Percentiles rank a stretch among this genome's conserved stretches.
Evolutionary conservation across 352 stramenopile genomes (phyloP).

Genomic region (Thraustochytrium striatum): DNA sequence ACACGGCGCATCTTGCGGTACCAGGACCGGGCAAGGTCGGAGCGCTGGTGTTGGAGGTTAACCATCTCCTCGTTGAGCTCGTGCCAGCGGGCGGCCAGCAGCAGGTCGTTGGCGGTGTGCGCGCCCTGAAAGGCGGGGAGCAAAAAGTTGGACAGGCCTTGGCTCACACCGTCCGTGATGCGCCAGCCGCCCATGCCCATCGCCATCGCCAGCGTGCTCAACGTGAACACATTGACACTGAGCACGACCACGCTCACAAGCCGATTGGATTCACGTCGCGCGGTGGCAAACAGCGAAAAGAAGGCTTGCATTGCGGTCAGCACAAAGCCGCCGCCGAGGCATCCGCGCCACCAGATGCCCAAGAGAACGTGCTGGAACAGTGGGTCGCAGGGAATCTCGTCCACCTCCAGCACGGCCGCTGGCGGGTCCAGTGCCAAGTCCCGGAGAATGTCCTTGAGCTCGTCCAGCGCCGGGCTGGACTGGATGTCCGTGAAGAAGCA

Average conservation of each 20-base stretch:
- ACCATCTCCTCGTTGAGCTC: background rate
- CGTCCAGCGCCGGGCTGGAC: background rate
- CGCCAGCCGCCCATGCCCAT: background rate
- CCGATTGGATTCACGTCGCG: background rate
- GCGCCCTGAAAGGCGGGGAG: background rate
- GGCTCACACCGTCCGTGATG: background rate
- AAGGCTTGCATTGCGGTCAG: background rate
- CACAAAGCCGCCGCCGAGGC: too few species aligned
- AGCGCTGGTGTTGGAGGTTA: background rate
- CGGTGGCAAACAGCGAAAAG: background rate
- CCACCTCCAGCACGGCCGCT: background rate
- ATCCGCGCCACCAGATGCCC: background rate
- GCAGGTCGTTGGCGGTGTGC: background rate
- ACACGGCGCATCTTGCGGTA: background rate
- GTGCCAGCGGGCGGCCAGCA: background rate
- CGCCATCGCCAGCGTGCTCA: background rate
- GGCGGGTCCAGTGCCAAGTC: background rate
- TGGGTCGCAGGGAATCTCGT: background rate
- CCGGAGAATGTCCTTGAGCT: background rate
- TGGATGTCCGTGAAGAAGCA: background rate
- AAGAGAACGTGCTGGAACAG: background rate
- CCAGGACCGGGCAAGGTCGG: background rate
- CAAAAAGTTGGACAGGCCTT: background rate
- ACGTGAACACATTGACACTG: background rate
- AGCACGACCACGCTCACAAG: background rate